A percentile compares a stretch with the other conserved stretches of the same genome.
These are phyloP conservation scores for Plantago major DNA, from an alignment of 257 asterid species.

Conservation along the genomic window DNA sequence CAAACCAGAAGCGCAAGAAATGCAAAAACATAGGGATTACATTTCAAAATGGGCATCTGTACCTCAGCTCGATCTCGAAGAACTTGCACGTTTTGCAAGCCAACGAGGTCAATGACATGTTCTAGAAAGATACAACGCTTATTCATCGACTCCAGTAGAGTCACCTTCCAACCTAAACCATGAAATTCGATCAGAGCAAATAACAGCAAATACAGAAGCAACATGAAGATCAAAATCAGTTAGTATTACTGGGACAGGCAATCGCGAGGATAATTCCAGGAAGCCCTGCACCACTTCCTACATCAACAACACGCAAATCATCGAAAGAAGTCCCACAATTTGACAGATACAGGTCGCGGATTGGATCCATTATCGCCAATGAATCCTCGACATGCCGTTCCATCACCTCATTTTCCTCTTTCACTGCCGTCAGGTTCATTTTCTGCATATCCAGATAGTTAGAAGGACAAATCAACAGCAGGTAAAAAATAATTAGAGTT, in stretches of 20 bases:
- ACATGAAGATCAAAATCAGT: background rate
- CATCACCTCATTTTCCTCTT: slow-evolving; percentile 76
- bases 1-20: background rate
- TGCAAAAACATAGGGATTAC: background rate
- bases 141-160: slow-evolving; percentile 76
- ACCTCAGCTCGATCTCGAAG: slow-evolving; percentile 88
- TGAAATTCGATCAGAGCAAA: slow-evolving; percentile 7
- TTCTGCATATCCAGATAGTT: slow-evolving; percentile 43
- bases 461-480: background rate
- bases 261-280: slow-evolving; percentile 87
- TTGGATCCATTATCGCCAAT: slow-evolving; percentile 62
- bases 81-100: slow-evolving; percentile 70
- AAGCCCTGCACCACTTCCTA: slow-evolving; percentile 96
- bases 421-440: slow-evolving; percentile 88
- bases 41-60: slow-evolving; percentile 4
- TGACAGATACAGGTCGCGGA: slow-evolving; percentile 42
- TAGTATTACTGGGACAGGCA: slow-evolving; percentile 70
- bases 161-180: slow-evolving; percentile 79
- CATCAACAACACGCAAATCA: slow-evolving; percentile 67
- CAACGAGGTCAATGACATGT: slow-evolving; percentile 49
- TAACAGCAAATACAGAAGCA: background rate
- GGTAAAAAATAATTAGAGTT: background rate
- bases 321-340: slow-evolving; percentile 57
- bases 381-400: slow-evolving; percentile 93
- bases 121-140: slow-evolving; percentile 88